Evolutionary conservation across 371 early-diverging fungal species (phyloP).

Genomic region (Mucor saturninus): DNA sequence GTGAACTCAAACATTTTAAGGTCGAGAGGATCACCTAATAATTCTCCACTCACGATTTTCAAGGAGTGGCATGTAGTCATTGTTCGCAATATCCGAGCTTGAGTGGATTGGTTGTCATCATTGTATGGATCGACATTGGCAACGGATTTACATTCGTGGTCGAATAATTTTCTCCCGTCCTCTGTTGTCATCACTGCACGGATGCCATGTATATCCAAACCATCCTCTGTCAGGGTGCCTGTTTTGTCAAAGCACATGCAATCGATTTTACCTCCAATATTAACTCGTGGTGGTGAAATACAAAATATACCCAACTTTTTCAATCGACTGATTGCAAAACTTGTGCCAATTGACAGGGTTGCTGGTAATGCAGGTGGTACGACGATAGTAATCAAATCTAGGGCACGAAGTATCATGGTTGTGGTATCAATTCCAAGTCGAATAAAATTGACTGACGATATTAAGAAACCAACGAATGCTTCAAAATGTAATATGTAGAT

Average conservation of each 20-base stretch:
- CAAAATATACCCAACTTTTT: constrained; percentile 89
- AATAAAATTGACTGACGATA: constrained; percentile 87
- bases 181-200: constrained; percentile 45
- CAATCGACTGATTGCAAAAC: constrained; percentile 90
- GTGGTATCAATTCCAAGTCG: constrained; percentile 69
- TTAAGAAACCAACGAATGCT: constrained; percentile 81
- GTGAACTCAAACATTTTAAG: constrained; percentile 98
- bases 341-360: constrained; percentile 96
- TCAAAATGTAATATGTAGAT: neutral
- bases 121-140: constrained; percentile 28
- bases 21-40: constrained; percentile 98
- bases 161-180: constrained; percentile 41
- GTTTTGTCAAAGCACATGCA: constrained; percentile 99
- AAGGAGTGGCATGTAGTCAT: constrained; percentile 98
- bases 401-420: constrained; percentile 82
- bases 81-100: constrained; percentile 63
- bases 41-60: constrained; percentile 87
- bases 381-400: constrained; percentile 94
- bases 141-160: constrained; percentile 37
- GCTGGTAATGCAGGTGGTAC: constrained; percentile 98
- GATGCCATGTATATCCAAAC: constrained; percentile 95
- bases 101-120: constrained; percentile 23
- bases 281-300: constrained; percentile 93
- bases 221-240: constrained; percentile 99
- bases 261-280: constrained; percentile 95